Conservation (phyloP, 805 yeast species). For the Spathaspora hagerdaliae region DNA sequence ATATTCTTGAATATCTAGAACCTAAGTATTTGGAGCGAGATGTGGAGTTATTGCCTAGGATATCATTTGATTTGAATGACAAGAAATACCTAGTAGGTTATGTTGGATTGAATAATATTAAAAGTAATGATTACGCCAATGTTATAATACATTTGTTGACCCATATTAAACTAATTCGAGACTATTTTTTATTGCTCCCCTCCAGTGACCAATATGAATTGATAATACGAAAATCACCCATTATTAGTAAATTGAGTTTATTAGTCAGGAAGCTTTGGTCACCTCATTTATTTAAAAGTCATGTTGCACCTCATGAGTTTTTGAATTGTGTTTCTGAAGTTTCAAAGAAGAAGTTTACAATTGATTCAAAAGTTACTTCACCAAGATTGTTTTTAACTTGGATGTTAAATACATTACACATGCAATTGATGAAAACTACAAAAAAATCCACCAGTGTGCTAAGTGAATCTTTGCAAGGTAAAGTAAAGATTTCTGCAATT, state of each 20-base stretch:
- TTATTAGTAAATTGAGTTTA: conserved; percentile 42
- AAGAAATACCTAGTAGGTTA: conserved; percentile 56
- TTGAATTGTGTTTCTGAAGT: conserved; percentile 43
- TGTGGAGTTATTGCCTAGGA: conserved; percentile 23
- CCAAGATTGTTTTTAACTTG: conserved; percentile 60
- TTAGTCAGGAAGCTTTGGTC: conserved; percentile 65
- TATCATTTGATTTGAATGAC: conserved; percentile 40
- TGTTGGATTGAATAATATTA: conserved; percentile 58
- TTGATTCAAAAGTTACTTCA: conserved; percentile 30
- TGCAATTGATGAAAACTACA: conserved; percentile 12
- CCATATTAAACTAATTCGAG: conserved; percentile 50
- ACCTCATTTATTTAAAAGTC: conserved; percentile 49
- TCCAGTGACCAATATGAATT: conserved; percentile 10
- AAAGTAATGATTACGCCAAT: conserved; percentile 51
- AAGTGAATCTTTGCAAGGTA: conserved; percentile 50
- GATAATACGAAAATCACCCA: conserved; percentile 12
- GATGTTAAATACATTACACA: conserved; percentile 48
- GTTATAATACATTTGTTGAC: conserved; percentile 52
- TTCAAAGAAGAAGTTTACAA: conserved; percentile 40
- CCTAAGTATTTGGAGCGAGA: conserved; percentile 45
- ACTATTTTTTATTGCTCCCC: conserved; percentile 29
- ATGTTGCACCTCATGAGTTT: conserved; percentile 66
- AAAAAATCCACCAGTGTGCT: conserved; percentile 13
- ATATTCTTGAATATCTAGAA: conserved; percentile 47
- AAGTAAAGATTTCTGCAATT: conserved; percentile 26